A percentile compares a stretch with the other conserved stretches of the same genome.
Evolutionary conservation across 495 filamentous ascomycete species (phyloP).

Genomic region (Neurospora sublineolata): DNA sequence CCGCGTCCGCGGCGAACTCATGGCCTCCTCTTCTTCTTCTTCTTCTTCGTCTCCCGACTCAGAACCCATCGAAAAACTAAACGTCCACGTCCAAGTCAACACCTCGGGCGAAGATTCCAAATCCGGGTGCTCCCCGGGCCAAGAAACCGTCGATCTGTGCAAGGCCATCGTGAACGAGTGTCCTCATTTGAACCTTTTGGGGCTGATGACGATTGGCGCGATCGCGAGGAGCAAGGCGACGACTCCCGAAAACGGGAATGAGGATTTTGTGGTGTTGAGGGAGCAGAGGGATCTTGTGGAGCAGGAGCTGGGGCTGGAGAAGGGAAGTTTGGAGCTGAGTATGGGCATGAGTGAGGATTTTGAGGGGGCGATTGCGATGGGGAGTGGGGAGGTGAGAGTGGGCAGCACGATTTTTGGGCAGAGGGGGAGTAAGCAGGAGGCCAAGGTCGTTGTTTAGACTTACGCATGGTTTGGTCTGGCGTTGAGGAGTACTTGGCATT

Average conservation of each 20-base stretch:
- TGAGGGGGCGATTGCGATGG: slow-evolving; percentile 73
- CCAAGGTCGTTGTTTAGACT: slow-evolving; percentile 40
- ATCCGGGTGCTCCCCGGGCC: slow-evolving; percentile 60
- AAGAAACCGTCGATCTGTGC: slow-evolving; percentile 48
- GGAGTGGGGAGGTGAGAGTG: slow-evolving; percentile 88
- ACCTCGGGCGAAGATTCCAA: slow-evolving; percentile 84
- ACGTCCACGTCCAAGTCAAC: slow-evolving; percentile 87
- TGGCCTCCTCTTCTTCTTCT: slow-evolving; percentile 1
- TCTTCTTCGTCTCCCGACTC: background rate
- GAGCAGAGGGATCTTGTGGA: slow-evolving; percentile 55
- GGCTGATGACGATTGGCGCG: slow-evolving; percentile 94
- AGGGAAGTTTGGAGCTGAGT: slow-evolving; percentile 40
- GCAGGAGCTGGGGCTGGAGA: slow-evolving; percentile 31
- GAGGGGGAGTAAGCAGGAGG: slow-evolving; percentile 61
- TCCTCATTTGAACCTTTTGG: slow-evolving; percentile 60
- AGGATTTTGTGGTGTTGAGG: slow-evolving; percentile 65
- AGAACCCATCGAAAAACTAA: slow-evolving; percentile 36
- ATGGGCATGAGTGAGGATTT: slow-evolving; percentile 92
- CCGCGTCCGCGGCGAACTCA: slow-evolving; percentile 55
- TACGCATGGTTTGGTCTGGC: background rate
- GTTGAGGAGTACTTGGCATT: background rate
- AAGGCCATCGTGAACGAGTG: slow-evolving; percentile 55
- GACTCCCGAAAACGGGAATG: slow-evolving; percentile 68
- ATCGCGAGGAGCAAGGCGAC: slow-evolving; percentile 69
- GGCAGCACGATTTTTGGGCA: slow-evolving; percentile 89